Evolutionary conservation across 129 eudicot genomes (phyloP).

Genomic region (Lactuca sativa): DNA sequence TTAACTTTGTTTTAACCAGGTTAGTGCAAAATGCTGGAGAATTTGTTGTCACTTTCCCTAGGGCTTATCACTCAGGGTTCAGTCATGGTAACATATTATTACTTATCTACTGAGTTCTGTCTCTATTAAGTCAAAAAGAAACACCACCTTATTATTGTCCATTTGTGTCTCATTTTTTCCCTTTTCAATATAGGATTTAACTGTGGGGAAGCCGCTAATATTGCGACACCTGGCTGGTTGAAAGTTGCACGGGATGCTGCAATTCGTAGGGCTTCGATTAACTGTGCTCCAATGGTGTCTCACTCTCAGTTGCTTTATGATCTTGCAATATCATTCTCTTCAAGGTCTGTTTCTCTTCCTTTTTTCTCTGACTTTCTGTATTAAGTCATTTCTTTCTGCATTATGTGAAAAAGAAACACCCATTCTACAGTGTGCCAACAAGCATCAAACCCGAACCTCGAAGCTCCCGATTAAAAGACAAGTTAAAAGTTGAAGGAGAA

Average conservation of each 20-base stretch:
- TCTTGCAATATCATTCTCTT: conserved; percentile 68
- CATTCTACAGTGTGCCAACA: conserved; percentile 53
- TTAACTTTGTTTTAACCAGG: conserved; percentile 40
- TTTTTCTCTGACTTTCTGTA: too few species aligned
- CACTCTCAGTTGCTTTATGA: conserved; percentile 91
- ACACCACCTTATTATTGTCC: too few species aligned
- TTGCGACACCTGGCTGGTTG: conserved; percentile 98
- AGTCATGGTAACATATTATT: conserved; percentile 64
- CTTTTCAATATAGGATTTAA: conserved; percentile 61
- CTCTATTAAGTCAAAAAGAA: too few species aligned
- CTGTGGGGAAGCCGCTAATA: conserved; percentile 93
- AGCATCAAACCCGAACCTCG: conserved; percentile 63
- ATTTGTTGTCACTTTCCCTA: conserved; percentile 90
- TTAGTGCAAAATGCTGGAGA: conserved; percentile 92
- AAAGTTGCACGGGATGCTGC: conserved; percentile 90
- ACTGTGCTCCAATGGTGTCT: conserved; percentile 95
- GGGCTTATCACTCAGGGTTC: conserved; percentile 95
- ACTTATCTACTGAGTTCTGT: neutral
- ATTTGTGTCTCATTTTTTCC: neutral
- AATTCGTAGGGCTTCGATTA: conserved; percentile 88
- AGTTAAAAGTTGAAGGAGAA: conserved; percentile 77
- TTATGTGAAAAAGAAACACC: neutral
- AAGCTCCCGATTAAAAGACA: conserved; percentile 82
- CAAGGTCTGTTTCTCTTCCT: conserved; percentile 51
- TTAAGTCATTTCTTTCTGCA: neutral